Evolutionary conservation across 1,139 yeast genomes (phyloP), one percentile per base, ranked within the genome.

Genomic region (Geotrichum carabidarum): DNA sequence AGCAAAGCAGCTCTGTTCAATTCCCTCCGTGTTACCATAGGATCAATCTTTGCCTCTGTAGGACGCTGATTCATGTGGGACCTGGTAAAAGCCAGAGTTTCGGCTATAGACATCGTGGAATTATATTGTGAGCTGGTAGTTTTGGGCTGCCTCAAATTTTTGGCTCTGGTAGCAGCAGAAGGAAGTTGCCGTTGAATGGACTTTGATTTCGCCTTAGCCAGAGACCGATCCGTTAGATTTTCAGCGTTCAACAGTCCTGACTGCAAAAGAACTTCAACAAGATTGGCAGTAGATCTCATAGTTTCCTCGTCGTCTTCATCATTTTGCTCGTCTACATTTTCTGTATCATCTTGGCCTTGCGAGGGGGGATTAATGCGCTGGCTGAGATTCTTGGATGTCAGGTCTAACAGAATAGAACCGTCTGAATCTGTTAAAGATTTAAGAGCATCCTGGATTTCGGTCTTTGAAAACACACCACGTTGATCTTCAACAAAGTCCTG

Each of bases 81-180:
- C 44, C 86, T 70, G 54, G 83, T 81, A 50, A 77, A 64, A 0
- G 86, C 86, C 58, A 84, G 70, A 0, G 87, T 80, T 60, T 83
- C 85, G 0, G 88, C 87, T 44, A 84, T 83, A 0, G 88, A 78
- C 51, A 80, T 73, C 68, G 34, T 66, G 61, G 42, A 64, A 63
- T 50, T 74, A 71, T 44, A 68, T 63, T 53, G 51, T 52, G 54
- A 57, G 44, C 47, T n/a, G 8, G 49, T 30, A 32, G 48, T n/a
- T 18, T 45, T 40, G n/a, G 41, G 46, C 1, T 18, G 31, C 17
- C 40, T 35, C 12, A 18, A 11, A 22, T 45, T 45, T 17, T 31
- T 36, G n/a, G 31, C 47, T 41, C 44, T 14, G 22, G 52, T 22
- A 11, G 41, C 47, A 22, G 52, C 32, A 34, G 52, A 8, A 31